These are phyloP conservation scores for Ophiostoma piceae DNA, from an alignment of 2,329 filamentous ascomycete species.

Conservation along the genomic window DNA sequence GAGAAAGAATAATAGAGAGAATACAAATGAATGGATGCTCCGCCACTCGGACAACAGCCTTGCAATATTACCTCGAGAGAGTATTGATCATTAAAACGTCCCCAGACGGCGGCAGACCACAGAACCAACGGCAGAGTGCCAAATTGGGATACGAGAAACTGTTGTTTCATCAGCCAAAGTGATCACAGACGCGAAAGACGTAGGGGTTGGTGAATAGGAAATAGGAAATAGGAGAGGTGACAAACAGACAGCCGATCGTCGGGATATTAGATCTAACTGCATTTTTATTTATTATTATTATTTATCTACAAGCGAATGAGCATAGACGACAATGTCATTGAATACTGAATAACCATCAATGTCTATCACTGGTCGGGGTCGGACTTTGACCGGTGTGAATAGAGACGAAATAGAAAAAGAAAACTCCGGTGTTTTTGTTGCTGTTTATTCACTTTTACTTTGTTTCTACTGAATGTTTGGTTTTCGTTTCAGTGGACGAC, in stretches of 20 bases:
- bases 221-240: background rate
- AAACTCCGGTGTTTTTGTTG: background rate
- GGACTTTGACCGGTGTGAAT: constrained; percentile 1
- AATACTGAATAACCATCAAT: background rate
- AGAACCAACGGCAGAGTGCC: constrained; percentile 26
- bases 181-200: background rate
- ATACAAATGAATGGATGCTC: background rate
- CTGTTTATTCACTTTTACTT: too few species aligned
- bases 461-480: background rate
- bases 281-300: background rate
- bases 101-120: background rate
- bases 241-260: background rate
- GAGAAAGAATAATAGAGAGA: background rate
- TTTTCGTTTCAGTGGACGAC: background rate
- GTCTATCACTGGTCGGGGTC: background rate
- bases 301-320: background rate
- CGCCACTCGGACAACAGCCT: background rate
- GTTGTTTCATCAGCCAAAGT: constrained; percentile 35
- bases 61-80: background rate
- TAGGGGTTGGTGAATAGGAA: background rate
- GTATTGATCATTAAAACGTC: background rate
- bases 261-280: background rate
- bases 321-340: background rate
- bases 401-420: background rate
- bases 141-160: constrained; percentile 45